Evolutionary conservation across 83 land plant species (phyloP), one percentile per base, ranked within the genome.

Genomic region (Picea mariana): DNA sequence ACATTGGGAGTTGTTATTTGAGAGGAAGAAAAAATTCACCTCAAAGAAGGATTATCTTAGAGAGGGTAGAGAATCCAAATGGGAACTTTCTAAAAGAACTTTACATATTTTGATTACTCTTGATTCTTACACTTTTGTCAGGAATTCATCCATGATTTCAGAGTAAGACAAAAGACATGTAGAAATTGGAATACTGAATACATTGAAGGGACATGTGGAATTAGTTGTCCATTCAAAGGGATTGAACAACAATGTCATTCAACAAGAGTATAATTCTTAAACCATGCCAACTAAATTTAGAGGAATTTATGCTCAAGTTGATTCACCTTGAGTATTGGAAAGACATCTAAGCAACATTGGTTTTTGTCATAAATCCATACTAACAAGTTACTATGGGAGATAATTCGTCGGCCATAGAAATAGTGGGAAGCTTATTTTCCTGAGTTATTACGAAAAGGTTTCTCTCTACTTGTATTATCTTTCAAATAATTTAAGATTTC

Each of bases 91-190:
- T 69, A 87, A 87, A 40, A 82, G 84, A 62, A 77, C 81, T 69
- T 62, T 87, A 6, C 87, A 87, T 24, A 87, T 87, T 67, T 86
- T 31, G 40, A 6, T 65, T 7, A 63, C 78, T 15, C 82, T 75
- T 4, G 87, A 85, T 12, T 62, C 78, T 9, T 80, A 82, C 1
- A 21, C 18, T 63, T 67, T 34, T 79, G 85, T 77, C 20, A 75
- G 85, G 31, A 73, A 65, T 49, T 82, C 87, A 15, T 84, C 90
- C n/a, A 52, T 86, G 82, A 84, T 91, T 34, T 93, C 93, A 40
- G 92, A 93, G 72, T 91, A 91, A 76, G 95, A 93, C 72, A 86
- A 79, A 42, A 76, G 89, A 44, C 89, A 92, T 67, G 92, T 88
- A n/a, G 94, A 92, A 75, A 89, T 90, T 68, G 90, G 92, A 69